Percentiles rank a stretch among this genome's conserved stretches.
Evolutionary conservation across 192 early-diverging fungal species (phyloP).

Genomic region (Spinellus fusiger): DNA sequence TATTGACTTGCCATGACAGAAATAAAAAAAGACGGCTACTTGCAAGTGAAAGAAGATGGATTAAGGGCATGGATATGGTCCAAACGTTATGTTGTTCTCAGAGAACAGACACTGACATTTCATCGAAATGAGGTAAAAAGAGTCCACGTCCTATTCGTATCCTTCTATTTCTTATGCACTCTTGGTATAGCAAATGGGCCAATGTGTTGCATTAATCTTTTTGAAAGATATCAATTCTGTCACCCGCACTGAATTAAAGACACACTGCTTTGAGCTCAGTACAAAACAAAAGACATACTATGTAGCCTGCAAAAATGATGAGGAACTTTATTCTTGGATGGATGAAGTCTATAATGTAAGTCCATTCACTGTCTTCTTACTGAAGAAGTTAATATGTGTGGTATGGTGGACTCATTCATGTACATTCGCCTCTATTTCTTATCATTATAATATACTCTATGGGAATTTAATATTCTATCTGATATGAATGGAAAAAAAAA

Average conservation of each 20-base stretch:
- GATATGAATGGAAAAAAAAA: not conserved
- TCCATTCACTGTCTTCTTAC: not conserved
- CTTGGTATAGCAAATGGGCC: slow-evolving; percentile 63
- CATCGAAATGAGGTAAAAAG: slow-evolving; percentile 92
- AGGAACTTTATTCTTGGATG: slow-evolving; percentile 98
- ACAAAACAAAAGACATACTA: slow-evolving; percentile 93
- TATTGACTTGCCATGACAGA: slow-evolving; percentile 33
- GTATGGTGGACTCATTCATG: too few species aligned
- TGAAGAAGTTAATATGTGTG: too few species aligned
- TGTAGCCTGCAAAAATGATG: slow-evolving; percentile 89
- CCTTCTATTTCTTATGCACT: slow-evolving; percentile 12
- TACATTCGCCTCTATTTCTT: not conserved
- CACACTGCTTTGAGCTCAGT: slow-evolving; percentile 90
- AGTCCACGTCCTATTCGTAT: too few species aligned
- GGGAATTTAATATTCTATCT: too few species aligned
- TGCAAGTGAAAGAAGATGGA: slow-evolving; percentile 88
- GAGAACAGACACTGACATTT: slow-evolving; percentile 85
- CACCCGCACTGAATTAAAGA: slow-evolving; percentile 81
- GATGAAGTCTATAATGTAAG: slow-evolving; percentile 91
- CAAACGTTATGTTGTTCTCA: slow-evolving; percentile 84
- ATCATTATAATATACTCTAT: not conserved
- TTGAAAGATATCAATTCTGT: slow-evolving; percentile 90
- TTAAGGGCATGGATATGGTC: slow-evolving; percentile 92
- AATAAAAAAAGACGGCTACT: slow-evolving; percentile 74
- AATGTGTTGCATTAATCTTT: slow-evolving; percentile 84